phyloP scores from a whole-genome alignment of 805 yeast genomes.

The Candida chilensis region DNA sequence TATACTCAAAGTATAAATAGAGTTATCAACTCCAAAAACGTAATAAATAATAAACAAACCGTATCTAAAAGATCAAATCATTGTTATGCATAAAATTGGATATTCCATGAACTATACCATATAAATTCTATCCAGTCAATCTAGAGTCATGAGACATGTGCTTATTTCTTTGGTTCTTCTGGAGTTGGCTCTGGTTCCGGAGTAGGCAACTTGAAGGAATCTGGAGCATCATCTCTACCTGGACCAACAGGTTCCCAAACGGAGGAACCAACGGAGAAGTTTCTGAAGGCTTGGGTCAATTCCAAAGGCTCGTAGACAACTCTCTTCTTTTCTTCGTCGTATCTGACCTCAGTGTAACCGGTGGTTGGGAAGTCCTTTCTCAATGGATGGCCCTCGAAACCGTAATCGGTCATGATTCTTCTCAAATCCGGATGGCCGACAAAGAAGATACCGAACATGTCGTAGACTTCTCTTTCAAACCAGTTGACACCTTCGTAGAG shows the following conservation, averaged over 20 bases:
- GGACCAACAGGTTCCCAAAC: slow-evolving; percentile 92
- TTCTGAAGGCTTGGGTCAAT: slow-evolving; percentile 87
- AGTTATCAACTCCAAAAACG: too few relatives aligned
- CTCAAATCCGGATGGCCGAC: slow-evolving; percentile 87
- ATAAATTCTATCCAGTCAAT: too few relatives aligned
- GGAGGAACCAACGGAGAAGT: slow-evolving; percentile 79
- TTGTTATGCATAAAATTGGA: too few relatives aligned
- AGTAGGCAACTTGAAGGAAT: slow-evolving; percentile 69
- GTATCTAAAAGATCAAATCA: too few relatives aligned
- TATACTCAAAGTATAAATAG: too few relatives aligned
- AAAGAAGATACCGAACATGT: slow-evolving; percentile 79
- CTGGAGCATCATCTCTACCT: slow-evolving; percentile 78
- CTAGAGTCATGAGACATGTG: too few relatives aligned
- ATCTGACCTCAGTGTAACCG: slow-evolving; percentile 84
- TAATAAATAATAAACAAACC: too few relatives aligned
- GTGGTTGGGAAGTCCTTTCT: slow-evolving; percentile 91
- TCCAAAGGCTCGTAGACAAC: slow-evolving; percentile 86
- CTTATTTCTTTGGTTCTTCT: slow-evolving; percentile 12
- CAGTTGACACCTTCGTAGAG: slow-evolving; percentile 78
- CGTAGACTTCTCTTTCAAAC: slow-evolving; percentile 87
- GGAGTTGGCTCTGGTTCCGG: slow-evolving; percentile 70
- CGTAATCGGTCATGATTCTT: slow-evolving; percentile 86
- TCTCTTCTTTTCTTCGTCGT: slow-evolving; percentile 86
- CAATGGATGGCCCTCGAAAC: slow-evolving; percentile 87
- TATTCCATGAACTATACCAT: too few relatives aligned